Evolutionary conservation across 306 rosid genomes (phyloP).

Genomic region (Prunus campanulata): DNA sequence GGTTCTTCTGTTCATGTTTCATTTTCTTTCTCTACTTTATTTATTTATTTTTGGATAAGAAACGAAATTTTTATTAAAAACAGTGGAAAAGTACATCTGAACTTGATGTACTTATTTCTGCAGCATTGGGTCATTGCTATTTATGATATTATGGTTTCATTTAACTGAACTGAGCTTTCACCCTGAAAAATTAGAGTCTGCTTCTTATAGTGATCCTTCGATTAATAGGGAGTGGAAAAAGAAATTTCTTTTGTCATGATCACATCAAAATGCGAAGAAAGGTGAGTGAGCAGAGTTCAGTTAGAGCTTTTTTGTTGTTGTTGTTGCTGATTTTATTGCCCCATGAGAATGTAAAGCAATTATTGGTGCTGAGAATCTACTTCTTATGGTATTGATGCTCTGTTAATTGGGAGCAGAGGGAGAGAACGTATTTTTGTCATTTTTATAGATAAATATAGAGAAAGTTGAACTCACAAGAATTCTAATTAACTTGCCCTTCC

Average conservation of each 20-base stretch:
- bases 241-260: neutral
- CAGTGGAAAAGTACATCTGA: too few species aligned
- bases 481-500: too few species aligned
- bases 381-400: neutral
- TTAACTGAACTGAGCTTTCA: neutral
- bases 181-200: neutral
- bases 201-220: neutral
- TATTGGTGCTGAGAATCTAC: neutral
- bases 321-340: neutral
- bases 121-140: too few species aligned
- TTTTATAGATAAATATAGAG: neutral
- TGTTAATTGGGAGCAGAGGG: neutral
- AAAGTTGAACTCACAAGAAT: neutral
- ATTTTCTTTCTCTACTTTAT: too few species aligned
- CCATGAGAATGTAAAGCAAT: neutral
- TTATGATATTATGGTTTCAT: neutral
- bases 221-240: neutral
- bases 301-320: neutral
- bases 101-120: too few species aligned
- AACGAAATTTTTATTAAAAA: too few species aligned
- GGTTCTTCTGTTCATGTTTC: too few species aligned
- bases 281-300: neutral
- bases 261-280: neutral
- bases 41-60: too few species aligned
- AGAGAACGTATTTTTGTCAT: neutral